Base-by-base conservation (phyloP, 441 rosid genomes). In the Mallotus japonicus region DNA sequence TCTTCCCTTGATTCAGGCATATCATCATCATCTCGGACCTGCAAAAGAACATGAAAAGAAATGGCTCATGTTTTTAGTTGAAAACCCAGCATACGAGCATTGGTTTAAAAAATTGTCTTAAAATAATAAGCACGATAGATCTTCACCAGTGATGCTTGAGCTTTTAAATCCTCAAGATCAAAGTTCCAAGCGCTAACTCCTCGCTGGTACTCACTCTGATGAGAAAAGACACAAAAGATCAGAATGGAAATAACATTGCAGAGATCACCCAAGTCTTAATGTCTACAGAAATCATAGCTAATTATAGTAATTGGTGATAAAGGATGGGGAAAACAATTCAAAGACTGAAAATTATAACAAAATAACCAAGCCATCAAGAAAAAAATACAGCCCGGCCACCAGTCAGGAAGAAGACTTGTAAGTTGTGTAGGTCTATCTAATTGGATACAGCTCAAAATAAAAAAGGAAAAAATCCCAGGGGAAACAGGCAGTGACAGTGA, bases 121-220 rank as follows among this genome's bases (percentile, higher is more conserved):
- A 67, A 65, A 47, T 50, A 70, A 63, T 66, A 55, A 47, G 61
- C 56, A 64, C 62, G 32, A 77, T 67, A 68, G 67, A 6, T 42
- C 40, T 88, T 81, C 85, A 96, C 99, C 71, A 93, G 82, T 24
- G 97, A 89, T 66, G 99, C 98, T 83, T 93, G 98, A 72, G 89
- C 88, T 87, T 92, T 96, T 76, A 96, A 83, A 88, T 96, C 99
- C 71, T 86, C 96, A 74, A 96, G 58, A 73, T 96, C 97, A 75
- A 96, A 96, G 78, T 96, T 90, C 99, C 99, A 96, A 74, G 99
- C 97, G 83, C 99, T 96, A 72, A 96, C 98, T 81, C 99, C 99
- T 82, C 97, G 82, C 75, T 96, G 89, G 83, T 93, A 96, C 83
- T 93, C 99, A 72, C 97, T 93, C 97, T 96, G 87, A 79, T 76